phyloP scores from a whole-genome alignment of 805 yeast species.

The Pichia nakasei region DNA sequence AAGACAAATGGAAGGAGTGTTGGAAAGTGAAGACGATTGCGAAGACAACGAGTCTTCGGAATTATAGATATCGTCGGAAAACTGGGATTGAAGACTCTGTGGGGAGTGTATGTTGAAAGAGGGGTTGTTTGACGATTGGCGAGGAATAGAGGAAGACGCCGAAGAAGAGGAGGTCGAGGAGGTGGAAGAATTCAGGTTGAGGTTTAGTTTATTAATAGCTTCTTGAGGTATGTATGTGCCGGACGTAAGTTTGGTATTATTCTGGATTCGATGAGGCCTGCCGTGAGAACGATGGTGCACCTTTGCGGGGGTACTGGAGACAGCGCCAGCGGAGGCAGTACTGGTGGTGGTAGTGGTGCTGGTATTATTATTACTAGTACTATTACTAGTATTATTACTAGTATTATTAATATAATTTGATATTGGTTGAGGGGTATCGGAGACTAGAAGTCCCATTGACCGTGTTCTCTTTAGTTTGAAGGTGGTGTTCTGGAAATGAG shows the following conservation, averaged over 20 bases:
- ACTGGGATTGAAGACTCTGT: slow-evolving; percentile 18
- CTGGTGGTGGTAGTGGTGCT: not conserved
- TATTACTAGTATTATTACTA: not conserved
- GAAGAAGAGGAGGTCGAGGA: not conserved
- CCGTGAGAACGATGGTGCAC: not conserved
- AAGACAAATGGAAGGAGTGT: slow-evolving; percentile 14
- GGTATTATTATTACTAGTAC: not conserved
- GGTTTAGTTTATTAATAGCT: slow-evolving; percentile 4
- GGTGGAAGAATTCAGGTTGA: slow-evolving; percentile 1
- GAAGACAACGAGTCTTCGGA: slow-evolving; percentile 25
- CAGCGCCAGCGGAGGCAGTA: not conserved
- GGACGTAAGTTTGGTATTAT: slow-evolving; percentile 2
- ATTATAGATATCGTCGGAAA: slow-evolving; percentile 18
- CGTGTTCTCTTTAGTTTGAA: slow-evolving; percentile 74
- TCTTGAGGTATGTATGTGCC: slow-evolving; percentile 8
- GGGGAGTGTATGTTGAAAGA: slow-evolving; percentile 13
- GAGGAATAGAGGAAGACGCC: not conserved
- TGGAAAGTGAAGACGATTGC: slow-evolving; percentile 10
- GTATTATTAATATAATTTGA: not conserved
- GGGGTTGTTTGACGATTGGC: too few species aligned
- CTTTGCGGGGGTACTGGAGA: not conserved
- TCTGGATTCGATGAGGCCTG: slow-evolving; percentile 1
- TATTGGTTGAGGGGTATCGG: too few species aligned
- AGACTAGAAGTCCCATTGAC: slow-evolving; percentile 64
- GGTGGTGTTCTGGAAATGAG: slow-evolving; percentile 59